A percentile compares a stretch with the other conserved stretches of the same genome.
Conservation (phyloP, 768 basidiomycete species). For the Tricholoma terreum region DNA sequence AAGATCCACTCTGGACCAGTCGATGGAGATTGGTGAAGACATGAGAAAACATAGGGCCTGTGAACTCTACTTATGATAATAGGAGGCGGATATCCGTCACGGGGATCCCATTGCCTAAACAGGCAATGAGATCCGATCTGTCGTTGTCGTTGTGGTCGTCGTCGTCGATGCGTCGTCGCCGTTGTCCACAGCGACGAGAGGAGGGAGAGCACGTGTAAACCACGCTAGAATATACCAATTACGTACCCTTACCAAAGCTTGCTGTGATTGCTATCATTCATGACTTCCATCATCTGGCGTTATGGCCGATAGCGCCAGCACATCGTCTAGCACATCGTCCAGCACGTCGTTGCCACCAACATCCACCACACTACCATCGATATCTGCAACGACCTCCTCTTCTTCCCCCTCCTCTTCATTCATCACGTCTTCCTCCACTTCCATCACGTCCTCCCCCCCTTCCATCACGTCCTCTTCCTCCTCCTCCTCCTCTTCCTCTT, state of each 20-base stretch:
- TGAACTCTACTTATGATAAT: too few species aligned
- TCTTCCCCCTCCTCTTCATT: slow-evolving; percentile 14
- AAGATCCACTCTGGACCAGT: slow-evolving; percentile 62
- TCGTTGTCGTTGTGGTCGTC: too few species aligned
- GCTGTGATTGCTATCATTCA: not conserved
- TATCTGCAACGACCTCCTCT: slow-evolving; percentile 14
- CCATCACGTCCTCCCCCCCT: slow-evolving; percentile 12
- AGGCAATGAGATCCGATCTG: too few species aligned
- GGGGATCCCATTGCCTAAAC: not conserved
- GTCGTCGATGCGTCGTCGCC: not conserved
- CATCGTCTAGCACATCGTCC: not conserved
- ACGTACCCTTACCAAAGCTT: slow-evolving; percentile 8
- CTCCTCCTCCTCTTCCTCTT: slow-evolving; percentile 9
- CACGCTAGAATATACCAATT: not conserved
- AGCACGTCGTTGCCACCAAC: not conserved
- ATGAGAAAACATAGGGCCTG: slow-evolving; percentile 15
- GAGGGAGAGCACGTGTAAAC: not conserved
- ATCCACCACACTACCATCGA: slow-evolving; percentile 6
- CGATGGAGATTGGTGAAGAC: slow-evolving; percentile 35
- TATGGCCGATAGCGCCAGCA: slow-evolving; percentile 13
- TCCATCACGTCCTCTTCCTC: slow-evolving; percentile 15
- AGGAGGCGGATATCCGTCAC: not conserved
- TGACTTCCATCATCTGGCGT: slow-evolving; percentile 6
- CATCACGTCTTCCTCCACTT: slow-evolving; percentile 19
- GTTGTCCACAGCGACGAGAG: not conserved